phyloP scores from a whole-genome alignment of 108 stramenopile species.

The Conticribra guillardii region DNA sequence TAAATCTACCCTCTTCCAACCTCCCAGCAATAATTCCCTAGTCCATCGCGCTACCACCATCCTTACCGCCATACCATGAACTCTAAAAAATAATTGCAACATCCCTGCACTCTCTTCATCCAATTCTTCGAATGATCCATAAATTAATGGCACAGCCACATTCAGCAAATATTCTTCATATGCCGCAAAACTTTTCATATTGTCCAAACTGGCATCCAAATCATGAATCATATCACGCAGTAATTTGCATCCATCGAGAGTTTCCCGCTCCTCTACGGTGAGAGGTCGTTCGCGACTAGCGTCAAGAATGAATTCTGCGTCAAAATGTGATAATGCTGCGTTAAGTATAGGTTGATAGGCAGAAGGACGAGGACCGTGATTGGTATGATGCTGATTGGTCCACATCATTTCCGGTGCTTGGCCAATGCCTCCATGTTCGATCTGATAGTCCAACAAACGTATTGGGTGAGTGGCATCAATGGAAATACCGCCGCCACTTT shows the following conservation, averaged over 20 bases:
- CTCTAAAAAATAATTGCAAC: constrained; percentile 71
- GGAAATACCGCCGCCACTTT: constrained; percentile 20
- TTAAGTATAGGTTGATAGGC: constrained; percentile 71
- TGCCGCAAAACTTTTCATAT: constrained; percentile 63
- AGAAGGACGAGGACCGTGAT: constrained; percentile 61
- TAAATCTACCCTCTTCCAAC: constrained; percentile 27
- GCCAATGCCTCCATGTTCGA: constrained; percentile 28
- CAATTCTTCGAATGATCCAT: constrained; percentile 83
- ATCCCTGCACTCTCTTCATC: constrained; percentile 80
- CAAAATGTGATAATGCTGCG: constrained; percentile 80
- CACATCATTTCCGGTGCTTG: constrained; percentile 18
- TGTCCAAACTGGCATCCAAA: constrained; percentile 71
- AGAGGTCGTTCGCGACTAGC: constrained; percentile 61
- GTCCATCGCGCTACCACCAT: constrained; percentile 79
- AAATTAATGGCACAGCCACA: constrained; percentile 78
- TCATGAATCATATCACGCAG: constrained; percentile 87
- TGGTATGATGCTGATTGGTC: constrained; percentile 55
- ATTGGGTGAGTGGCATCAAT: constrained; percentile 39
- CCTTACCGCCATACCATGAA: constrained; percentile 79
- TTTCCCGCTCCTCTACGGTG: constrained; percentile 84
- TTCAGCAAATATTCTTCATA: constrained; percentile 80
- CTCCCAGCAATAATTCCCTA: constrained; percentile 67
- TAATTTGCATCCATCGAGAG: constrained; percentile 84
- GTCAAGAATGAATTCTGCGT: constrained; percentile 77
- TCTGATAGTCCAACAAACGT: constrained; percentile 31